Evolutionary conservation across 495 filamentous ascomycete species (phyloP), one percentile per base, ranked within the genome.

Genomic region (Penicillium chermesinum): DNA sequence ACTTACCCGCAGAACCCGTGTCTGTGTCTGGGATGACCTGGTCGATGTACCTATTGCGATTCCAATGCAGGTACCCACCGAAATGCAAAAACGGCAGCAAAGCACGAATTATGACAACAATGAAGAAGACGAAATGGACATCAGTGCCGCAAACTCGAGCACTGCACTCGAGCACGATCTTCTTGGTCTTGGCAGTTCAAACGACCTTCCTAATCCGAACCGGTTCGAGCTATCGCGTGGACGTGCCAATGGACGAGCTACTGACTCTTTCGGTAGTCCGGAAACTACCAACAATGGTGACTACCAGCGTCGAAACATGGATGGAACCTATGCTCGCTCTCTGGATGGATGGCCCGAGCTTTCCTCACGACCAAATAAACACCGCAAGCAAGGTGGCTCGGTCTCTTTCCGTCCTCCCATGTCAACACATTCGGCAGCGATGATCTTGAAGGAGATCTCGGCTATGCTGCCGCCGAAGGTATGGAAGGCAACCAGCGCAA

Each of bases 11-110:
- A 76, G 93, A 56, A 83, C 88, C 13, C 80, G 91, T 57, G 90
- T 97, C 25, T 95, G 89, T 59, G 90, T 98, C 12, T 98, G 94
- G 94, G 93, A 98, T 65, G 93, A 98, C 58, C 67, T 96, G 14
- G 95, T 97, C 27, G 94, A 98, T 54, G 86, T 98, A 8, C 93
- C 93, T 5, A 81, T 96, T 41, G 93, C 89, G 12, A 88, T 96
- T 14, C 93, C 91, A 10, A 82, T 98, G 73, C 81, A 85, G 48
- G 78, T 79, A 13, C 84, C 94, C 13, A 76, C 75, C 14, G 86
- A 90, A 17, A 86, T 87, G 66, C 81, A 86, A 72, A 74, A 81
- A 50, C 78, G 82, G 46, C 77, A 80, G 5, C 25, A 44, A 55
- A 54, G 57, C 34, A 64, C 53, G 57, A 64, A 62, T 48, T 71